Conservation (phyloP, 208 protist genomes). For the Wallacemonas collosoma region DNA sequence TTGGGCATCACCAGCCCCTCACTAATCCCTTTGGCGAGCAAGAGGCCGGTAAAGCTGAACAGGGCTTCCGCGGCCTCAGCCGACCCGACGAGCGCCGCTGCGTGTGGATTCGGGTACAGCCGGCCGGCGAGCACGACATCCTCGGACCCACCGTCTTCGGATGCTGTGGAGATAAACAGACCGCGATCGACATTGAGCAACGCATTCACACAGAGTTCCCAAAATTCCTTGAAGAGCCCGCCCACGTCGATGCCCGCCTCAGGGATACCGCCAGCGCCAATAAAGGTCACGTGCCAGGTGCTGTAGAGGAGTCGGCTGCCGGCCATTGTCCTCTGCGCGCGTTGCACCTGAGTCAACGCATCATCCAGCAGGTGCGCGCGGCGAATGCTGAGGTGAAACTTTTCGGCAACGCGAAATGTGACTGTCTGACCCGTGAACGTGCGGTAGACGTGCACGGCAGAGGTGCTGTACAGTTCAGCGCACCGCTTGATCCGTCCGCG, state of each 20-base stretch:
- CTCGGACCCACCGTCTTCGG: conserved; percentile 7
- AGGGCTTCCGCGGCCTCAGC: not conserved
- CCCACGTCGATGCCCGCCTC: conserved; percentile 49
- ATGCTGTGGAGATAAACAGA: conserved; percentile 38
- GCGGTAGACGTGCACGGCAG: conserved; percentile 6
- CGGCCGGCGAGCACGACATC: conserved; percentile 1
- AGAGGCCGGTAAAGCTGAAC: conserved; percentile 37
- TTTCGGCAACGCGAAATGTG: not conserved
- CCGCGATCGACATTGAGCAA: conserved; percentile 34
- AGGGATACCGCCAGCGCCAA: conserved; percentile 20
- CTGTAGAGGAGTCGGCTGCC: conserved; percentile 2
- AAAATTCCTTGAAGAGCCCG: conserved; percentile 57
- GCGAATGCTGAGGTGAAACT: conserved; percentile 12
- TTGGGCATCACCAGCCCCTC: conserved; percentile 41
- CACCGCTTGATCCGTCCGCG: conserved; percentile 1
- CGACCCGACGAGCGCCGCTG: conserved; percentile 11
- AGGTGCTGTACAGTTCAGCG: conserved; percentile 5
- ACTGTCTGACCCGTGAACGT: conserved; percentile 4
- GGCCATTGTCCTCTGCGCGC: conserved; percentile 1
- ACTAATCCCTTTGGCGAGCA: conserved; percentile 56
- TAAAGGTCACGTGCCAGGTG: conserved; percentile 30
- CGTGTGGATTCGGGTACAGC: conserved; percentile 48
- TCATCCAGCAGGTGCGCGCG: conserved; percentile 11
- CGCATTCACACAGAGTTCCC: conserved; percentile 27
- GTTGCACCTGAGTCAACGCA: conserved; percentile 1